These are phyloP conservation scores for Kluyveromyces starmeri DNA, from an alignment of 805 yeast species.

Conservation along the genomic window DNA sequence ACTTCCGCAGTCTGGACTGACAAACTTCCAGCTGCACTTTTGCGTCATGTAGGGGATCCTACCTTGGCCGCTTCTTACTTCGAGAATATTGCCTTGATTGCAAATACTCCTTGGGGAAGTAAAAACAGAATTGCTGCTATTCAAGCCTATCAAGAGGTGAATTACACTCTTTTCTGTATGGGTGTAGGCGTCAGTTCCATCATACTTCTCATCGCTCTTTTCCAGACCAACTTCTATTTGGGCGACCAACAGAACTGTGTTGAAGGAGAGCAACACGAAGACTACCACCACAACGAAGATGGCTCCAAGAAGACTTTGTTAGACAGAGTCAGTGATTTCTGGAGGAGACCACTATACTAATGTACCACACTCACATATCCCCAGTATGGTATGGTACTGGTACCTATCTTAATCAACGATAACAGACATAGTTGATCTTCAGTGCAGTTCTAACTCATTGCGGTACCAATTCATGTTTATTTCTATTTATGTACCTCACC, in stretches of 20 bases:
- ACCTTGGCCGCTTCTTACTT: slow-evolving; percentile 17
- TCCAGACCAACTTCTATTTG: slow-evolving; percentile 30
- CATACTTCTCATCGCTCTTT: slow-evolving; percentile 25
- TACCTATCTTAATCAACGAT: no score
- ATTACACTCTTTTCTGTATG: slow-evolving; percentile 24
- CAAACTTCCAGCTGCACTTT: slow-evolving; percentile 34
- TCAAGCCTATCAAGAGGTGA: slow-evolving; percentile 26
- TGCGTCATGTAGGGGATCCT: slow-evolving; percentile 25
- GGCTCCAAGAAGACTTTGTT: slow-evolving; percentile 10
- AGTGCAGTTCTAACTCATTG: no score
- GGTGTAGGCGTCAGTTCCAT: slow-evolving; percentile 27
- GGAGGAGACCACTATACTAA: slow-evolving; percentile 9
- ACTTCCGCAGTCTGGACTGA: slow-evolving; percentile 71
- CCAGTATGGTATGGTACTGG: no score
- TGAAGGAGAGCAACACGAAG: slow-evolving; percentile 19
- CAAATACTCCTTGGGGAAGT: slow-evolving; percentile 20
- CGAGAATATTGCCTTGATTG: slow-evolving; percentile 19
- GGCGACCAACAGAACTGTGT: slow-evolving; percentile 32
- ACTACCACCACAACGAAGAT: slow-evolving; percentile 10
- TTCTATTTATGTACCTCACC: no score
- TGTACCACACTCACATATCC: no score
- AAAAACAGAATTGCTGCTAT: slow-evolving; percentile 28
- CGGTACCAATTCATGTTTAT: no score
- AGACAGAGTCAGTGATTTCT: slow-evolving; percentile 13
- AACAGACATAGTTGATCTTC: no score